Evolutionary conservation across 306 rosid genomes (phyloP).

Genomic region (Erythrophleum fordii): DNA sequence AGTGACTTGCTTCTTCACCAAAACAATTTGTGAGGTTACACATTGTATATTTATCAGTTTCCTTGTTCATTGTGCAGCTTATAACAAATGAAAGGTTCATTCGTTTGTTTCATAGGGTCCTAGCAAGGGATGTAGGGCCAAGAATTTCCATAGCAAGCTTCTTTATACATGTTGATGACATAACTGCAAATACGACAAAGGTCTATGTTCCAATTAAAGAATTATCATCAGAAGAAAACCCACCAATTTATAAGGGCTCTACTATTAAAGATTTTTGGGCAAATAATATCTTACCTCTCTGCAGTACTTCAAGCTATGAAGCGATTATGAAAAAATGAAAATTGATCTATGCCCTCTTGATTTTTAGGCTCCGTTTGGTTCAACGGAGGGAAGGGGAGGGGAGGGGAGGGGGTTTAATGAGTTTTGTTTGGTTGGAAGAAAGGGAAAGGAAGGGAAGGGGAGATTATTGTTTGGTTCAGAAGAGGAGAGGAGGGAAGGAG

Average conservation of each 20-base stretch:
- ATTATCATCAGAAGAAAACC: constrained; percentile 54
- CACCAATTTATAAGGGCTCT: constrained; percentile 42
- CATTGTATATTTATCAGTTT: not conserved
- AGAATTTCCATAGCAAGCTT: constrained; percentile 50
- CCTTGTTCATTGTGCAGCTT: constrained; percentile 37
- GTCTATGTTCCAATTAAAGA: constrained; percentile 65
- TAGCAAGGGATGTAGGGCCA: constrained; percentile 40
- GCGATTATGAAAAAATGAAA: not conserved
- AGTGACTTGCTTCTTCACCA: not conserved
- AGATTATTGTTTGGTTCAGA: too few species aligned
- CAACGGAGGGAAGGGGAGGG: too few species aligned
- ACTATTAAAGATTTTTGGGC: constrained; percentile 9
- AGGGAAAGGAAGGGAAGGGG: too few species aligned
- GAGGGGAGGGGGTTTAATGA: too few species aligned
- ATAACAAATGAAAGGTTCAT: constrained; percentile 47
- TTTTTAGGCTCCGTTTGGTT: too few species aligned
- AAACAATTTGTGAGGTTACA: not conserved
- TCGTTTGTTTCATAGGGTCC: constrained; percentile 44
- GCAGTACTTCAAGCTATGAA: constrained; percentile 1
- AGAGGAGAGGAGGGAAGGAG: too few species aligned
- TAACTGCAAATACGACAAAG: constrained; percentile 6
- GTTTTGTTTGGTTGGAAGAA: too few species aligned
- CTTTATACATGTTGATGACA: constrained; percentile 34
- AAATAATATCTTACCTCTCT: not conserved
- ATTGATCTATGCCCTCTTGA: not conserved